Conservation (phyloP, 2,329 filamentous ascomycete species). For the Penicillium sp. region DNA sequence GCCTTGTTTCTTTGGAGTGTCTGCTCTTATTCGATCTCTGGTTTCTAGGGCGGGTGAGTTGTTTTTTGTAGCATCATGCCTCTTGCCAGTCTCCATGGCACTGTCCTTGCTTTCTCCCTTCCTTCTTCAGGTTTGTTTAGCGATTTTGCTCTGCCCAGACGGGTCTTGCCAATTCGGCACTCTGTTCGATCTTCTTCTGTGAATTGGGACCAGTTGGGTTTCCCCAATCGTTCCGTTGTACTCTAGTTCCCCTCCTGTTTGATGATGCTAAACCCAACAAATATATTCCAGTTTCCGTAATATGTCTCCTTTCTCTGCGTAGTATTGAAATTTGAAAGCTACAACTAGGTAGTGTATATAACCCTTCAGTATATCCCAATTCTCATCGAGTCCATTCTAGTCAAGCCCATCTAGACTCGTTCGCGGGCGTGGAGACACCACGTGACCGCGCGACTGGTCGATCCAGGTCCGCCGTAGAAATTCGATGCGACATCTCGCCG, state of each 20-base stretch:
- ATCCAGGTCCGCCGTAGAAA: conserved; percentile 30
- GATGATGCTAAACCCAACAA: neutral
- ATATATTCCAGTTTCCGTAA: neutral
- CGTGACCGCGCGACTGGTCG: conserved; percentile 29
- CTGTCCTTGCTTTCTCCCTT: conserved; percentile 1
- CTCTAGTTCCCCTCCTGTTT: conserved; percentile 30
- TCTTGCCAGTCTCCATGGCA: conserved; percentile 12
- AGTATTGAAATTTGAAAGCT: too few species aligned
- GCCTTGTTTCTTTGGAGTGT: conserved; percentile 8
- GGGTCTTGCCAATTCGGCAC: conserved; percentile 11
- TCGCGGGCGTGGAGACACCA: conserved; percentile 9
- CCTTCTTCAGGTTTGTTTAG: conserved; percentile 22
- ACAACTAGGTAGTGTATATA: too few species aligned
- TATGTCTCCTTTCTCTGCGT: neutral
- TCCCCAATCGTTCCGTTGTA: conserved; percentile 34
- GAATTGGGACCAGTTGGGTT: conserved; percentile 26
- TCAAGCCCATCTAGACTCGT: neutral
- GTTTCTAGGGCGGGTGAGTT: conserved; percentile 24
- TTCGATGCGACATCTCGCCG: conserved; percentile 27
- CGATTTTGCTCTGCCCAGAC: conserved; percentile 27
- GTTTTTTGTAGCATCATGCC: conserved; percentile 27
- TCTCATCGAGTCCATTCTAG: too few species aligned
- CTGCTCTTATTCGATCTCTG: conserved; percentile 12
- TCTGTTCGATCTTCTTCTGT: conserved; percentile 11
- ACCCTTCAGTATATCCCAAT: too few species aligned